Base-by-base conservation (phyloP, 148 eudicot species). In the Rhododendron ovatum region DNA sequence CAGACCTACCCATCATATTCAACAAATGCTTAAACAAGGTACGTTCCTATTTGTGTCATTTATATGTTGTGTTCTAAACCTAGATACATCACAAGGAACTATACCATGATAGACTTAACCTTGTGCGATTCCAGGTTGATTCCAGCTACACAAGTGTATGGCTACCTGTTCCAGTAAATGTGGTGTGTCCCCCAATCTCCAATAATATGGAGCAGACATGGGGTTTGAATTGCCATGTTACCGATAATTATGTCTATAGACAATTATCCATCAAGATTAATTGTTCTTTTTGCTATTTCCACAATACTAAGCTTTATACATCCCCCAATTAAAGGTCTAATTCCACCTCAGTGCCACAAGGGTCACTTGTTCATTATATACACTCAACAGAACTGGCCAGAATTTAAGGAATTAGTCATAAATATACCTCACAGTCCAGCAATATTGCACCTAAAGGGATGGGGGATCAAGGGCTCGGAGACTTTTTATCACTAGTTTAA, bases 1-100 rank as follows among this genome's bases (percentile, higher is more conserved):
- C 94, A 6, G 92, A 92, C 51, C 90, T 92, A 71, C 94, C 94
- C 20, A 6, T 71, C 48, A 74, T 92, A 12, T 63, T 92, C 57
- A 83, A 87, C 78, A 92, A 88, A 78, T 89, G 90, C 85, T 57
- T 88, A 12, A 89, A 88, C 74, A 86, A 92, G 94, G 94, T 92
- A 86, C 4, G 3, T 57, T 8, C 39, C 24, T 37, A 83, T 17
- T 26, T n/a, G 39, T 13, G 26, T 43, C 39, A 75, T 39, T 47
- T 75, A 18, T 37, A 18, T 39, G 48, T 6, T 18, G 20, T 71
- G 76, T 18, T 74, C 48, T 37, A 39, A 37, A 17, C 11, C 47
- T 75, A 37, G 48, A 75, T 43, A 37, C 12, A 17, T 37, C 12
- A 75, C 48, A 2, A 35, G 43, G 48, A 26, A 59, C 30, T 20